Conservation (phyloP, 371 early-diverging fungal species). For the Encephalitozoon romaleae region DNA sequence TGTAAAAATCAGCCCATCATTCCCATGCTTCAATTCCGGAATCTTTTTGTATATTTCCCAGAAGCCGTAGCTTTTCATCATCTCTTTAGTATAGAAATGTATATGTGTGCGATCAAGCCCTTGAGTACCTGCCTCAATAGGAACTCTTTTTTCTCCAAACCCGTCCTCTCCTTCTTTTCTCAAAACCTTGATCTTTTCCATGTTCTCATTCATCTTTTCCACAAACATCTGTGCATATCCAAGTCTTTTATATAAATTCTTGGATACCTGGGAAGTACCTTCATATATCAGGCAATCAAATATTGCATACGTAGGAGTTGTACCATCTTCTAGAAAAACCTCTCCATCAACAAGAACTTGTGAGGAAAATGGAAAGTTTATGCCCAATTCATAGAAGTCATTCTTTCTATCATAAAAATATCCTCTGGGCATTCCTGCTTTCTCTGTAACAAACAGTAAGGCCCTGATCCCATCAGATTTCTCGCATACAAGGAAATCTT, state of each 20-base stretch:
- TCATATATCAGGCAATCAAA: constrained; percentile 58
- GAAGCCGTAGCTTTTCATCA: constrained; percentile 59
- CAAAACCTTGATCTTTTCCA: neutral
- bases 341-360: constrained; percentile 59
- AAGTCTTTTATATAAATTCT: constrained; percentile 49
- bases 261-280: neutral
- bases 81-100: constrained; percentile 46
- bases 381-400: constrained; percentile 27
- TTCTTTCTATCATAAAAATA: constrained; percentile 59
- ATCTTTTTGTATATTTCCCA: constrained; percentile 51
- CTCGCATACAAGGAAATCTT: constrained; percentile 85
- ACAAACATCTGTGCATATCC: constrained; percentile 41
- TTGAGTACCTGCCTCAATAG: neutral
- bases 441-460: constrained; percentile 62
- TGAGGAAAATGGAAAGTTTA: neutral
- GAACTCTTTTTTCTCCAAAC: neutral
- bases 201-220: neutral
- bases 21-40: constrained; percentile 69
- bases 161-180: neutral
- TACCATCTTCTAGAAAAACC: constrained; percentile 24
- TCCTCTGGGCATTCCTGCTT: neutral
- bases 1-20: constrained; percentile 91
- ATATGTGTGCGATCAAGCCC: neutral
- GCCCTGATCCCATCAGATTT: constrained; percentile 90
- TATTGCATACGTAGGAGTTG: constrained; percentile 35